These are phyloP conservation scores for Echria macrotheca DNA, from an alignment of 495 filamentous ascomycete species.

Conservation along the genomic window DNA sequence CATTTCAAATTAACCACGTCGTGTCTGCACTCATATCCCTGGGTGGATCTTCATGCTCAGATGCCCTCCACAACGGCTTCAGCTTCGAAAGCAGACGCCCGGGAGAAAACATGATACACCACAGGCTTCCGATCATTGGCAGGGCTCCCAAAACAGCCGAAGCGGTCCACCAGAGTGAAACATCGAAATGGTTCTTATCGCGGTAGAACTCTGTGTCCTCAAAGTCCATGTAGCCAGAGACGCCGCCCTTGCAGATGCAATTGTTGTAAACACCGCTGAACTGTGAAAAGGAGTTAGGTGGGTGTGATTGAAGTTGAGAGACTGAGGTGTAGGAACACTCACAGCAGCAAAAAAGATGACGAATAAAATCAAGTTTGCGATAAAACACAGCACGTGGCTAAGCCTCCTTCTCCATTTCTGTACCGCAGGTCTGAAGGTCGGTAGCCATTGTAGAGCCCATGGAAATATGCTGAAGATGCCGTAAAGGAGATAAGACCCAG, in stretches of 20 bases:
- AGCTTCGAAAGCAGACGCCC: neutral
- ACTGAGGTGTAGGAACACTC: neutral
- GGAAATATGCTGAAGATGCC: slow-evolving; percentile 23
- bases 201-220: slow-evolving; percentile 15
- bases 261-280: slow-evolving; percentile 34
- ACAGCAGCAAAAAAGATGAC: slow-evolving; percentile 17
- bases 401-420: neutral
- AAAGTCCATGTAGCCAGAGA: slow-evolving; percentile 28
- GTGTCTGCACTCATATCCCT: neutral
- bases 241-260: slow-evolving; percentile 12
- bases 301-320: too few relatives aligned
- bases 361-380: neutral
- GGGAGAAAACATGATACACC: neutral
- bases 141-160: slow-evolving; percentile 1
- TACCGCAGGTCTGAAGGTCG: too few relatives aligned
- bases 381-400: slow-evolving; percentile 1
- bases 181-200: slow-evolving; percentile 6
- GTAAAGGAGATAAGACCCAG: slow-evolving; percentile 44
- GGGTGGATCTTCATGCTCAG: neutral
- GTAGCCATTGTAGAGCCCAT: slow-evolving; percentile 20
- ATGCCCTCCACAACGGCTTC: slow-evolving; percentile 4
- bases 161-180: slow-evolving; percentile 9
- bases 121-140: neutral
- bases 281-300: slow-evolving; percentile 19
- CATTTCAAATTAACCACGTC: neutral